A percentile compares a stretch with the other conserved stretches of the same genome.
These are phyloP conservation scores for Mortierella sp. DNA, from an alignment of 371 early-diverging fungal species.

Conservation along the genomic window DNA sequence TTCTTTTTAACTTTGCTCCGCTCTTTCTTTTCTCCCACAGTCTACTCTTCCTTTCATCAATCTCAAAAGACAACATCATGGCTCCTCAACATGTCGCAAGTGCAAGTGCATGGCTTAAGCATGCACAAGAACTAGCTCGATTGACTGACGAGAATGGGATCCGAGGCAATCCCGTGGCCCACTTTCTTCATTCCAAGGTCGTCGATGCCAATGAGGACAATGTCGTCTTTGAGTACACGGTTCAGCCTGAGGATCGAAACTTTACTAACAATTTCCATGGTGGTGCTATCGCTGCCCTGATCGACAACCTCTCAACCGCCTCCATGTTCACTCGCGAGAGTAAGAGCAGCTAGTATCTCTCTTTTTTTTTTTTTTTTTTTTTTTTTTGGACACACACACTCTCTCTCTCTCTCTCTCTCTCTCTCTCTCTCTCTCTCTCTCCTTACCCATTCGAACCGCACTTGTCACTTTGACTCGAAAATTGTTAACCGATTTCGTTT, in stretches of 20 bases:
- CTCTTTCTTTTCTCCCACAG: background rate
- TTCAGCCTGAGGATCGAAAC: constrained; percentile 52
- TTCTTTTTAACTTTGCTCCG: background rate
- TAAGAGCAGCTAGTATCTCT: constrained; percentile 21
- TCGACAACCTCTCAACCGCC: constrained; percentile 49
- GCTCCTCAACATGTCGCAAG: constrained; percentile 43
- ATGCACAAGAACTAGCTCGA: constrained; percentile 14
- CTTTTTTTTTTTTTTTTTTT: background rate
- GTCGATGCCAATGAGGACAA: constrained; percentile 44
- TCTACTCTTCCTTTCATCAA: background rate
- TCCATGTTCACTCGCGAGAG: constrained; percentile 44
- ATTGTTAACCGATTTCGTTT: background rate
- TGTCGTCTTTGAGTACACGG: constrained; percentile 42
- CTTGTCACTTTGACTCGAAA: background rate
- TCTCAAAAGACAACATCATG: constrained; percentile 11
- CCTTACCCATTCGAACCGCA: background rate
- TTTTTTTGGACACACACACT: background rate
- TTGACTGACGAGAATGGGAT: constrained; percentile 18
- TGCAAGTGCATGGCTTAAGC: constrained; percentile 33
- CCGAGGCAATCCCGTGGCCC: constrained; percentile 17
- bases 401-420: background rate
- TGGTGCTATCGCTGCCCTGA: constrained; percentile 52
- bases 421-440: background rate
- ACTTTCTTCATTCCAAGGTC: constrained; percentile 24
- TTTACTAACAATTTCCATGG: constrained; percentile 52